Conservation (phyloP, 768 basidiomycete species). For the Podaxis mareebaensis region DNA sequence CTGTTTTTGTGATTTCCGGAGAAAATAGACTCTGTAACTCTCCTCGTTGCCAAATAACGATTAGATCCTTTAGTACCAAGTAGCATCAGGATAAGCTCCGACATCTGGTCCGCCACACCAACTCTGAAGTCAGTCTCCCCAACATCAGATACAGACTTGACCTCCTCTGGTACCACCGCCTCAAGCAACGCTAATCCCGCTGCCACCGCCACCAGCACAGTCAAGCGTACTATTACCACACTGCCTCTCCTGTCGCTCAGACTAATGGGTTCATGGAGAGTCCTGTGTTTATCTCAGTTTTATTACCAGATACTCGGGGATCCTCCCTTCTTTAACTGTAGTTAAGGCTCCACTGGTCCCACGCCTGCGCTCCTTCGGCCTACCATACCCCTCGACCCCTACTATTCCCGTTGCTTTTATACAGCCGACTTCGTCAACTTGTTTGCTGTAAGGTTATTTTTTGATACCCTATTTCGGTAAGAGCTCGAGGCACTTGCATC, state of each 20-base stretch:
- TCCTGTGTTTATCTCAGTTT: background rate
- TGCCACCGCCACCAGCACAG: background rate
- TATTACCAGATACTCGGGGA: background rate
- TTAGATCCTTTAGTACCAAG: background rate
- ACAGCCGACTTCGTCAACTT: background rate
- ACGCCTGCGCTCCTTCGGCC: conserved; percentile 13
- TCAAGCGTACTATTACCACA: background rate
- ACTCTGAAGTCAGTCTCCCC: conserved; percentile 23
- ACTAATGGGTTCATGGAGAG: background rate
- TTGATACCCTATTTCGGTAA: background rate
- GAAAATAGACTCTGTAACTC: background rate
- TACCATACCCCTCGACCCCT: conserved; percentile 10
- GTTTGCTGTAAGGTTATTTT: background rate
- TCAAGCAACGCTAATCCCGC: background rate
- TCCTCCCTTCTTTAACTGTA: conserved; percentile 1
- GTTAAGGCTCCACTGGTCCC: conserved; percentile 15
- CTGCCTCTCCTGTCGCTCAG: background rate
- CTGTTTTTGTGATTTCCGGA: background rate
- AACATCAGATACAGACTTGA: conserved; percentile 23
- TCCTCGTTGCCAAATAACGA: background rate
- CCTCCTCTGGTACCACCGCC: background rate
- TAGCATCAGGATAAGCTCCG: too few relatives aligned
- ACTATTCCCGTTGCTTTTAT: conserved; percentile 15
- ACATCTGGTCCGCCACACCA: background rate
- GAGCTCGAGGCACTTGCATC: background rate